A percentile compares a stretch with the other conserved stretches of the same genome.
Conservation (phyloP, 805 yeast species). For the Candida rishiriensis region DNA sequence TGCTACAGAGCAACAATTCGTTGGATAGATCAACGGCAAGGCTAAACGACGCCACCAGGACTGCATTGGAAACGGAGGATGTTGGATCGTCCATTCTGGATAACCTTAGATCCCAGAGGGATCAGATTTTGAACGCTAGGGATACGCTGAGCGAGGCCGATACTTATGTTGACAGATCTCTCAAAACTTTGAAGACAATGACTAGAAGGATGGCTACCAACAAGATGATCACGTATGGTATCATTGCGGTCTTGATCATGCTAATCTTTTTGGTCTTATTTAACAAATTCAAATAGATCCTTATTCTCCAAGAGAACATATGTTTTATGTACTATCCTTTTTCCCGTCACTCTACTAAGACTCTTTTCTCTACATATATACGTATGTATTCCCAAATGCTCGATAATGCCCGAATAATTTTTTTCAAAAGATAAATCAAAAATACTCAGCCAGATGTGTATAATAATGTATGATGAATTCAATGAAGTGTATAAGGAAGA, state of each 20-base stretch:
- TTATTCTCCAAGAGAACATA: background rate
- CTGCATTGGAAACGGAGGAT: constrained; percentile 88
- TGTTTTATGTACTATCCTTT: background rate
- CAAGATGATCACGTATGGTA: constrained; percentile 83
- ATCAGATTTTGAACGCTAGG: constrained; percentile 82
- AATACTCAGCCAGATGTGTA: background rate
- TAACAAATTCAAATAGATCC: constrained; percentile 62
- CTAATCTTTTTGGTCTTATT: constrained; percentile 79
- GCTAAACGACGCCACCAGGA: constrained; percentile 78
- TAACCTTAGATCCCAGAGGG: constrained; percentile 89
- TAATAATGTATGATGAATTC: background rate
- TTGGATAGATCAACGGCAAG: constrained; percentile 81
- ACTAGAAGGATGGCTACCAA: constrained; percentile 90
- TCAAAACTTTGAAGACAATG: constrained; percentile 85
- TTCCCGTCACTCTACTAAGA: background rate
- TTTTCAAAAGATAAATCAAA: background rate
- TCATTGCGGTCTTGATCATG: constrained; percentile 79
- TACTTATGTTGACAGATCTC: constrained; percentile 83
- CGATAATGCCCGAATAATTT: background rate
- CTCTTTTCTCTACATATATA: background rate
- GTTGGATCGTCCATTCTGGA: constrained; percentile 87
- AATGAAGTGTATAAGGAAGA: too few species aligned
- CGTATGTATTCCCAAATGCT: background rate
- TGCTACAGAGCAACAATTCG: constrained; percentile 72
- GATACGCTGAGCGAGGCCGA: constrained; percentile 88